Percentiles rank a stretch among this genome's conserved stretches.
These are phyloP conservation scores for Nakaseomyces kungkrabaensis DNA, from an alignment of 1,139 yeast species.

Conservation along the genomic window DNA sequence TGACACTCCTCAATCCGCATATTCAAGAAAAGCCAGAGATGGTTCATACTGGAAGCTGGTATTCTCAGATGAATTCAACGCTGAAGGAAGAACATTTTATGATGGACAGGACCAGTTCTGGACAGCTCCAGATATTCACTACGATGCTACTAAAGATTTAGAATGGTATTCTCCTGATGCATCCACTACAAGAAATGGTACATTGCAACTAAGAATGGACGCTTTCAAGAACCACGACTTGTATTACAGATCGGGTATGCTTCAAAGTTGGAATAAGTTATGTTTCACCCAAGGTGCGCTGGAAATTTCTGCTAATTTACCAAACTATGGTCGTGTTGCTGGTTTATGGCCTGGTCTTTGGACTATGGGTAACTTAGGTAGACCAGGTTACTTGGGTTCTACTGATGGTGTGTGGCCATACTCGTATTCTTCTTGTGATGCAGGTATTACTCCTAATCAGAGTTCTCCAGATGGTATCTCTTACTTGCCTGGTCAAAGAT, in stretches of 20 bases:
- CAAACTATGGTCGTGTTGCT: slow-evolving; percentile 54
- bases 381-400: slow-evolving; percentile 70
- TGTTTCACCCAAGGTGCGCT: slow-evolving; percentile 70
- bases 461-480: slow-evolving; percentile 72
- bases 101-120: slow-evolving; percentile 78
- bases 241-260: slow-evolving; percentile 72
- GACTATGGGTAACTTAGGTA: slow-evolving; percentile 76
- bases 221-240: slow-evolving; percentile 61
- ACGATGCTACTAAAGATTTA: slow-evolving; percentile 69
- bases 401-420: slow-evolving; percentile 89
- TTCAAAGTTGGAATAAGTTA: slow-evolving; percentile 72
- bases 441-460: slow-evolving; percentile 80
- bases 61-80: slow-evolving; percentile 74
- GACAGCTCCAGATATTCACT: slow-evolving; percentile 63
- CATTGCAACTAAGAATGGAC: slow-evolving; percentile 54
- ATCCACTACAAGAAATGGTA: slow-evolving; percentile 54
- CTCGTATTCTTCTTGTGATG: slow-evolving; percentile 67
- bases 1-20: slow-evolving; percentile 59
- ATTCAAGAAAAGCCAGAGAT: slow-evolving; percentile 35
- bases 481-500: slow-evolving; percentile 64
- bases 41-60: slow-evolving; percentile 61
- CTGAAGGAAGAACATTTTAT: slow-evolving; percentile 72
- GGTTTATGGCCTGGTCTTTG: slow-evolving; percentile 89
- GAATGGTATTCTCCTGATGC: slow-evolving; percentile 91
- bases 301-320: slow-evolving; percentile 60